A percentile compares a stretch with the other conserved stretches of the same genome.
These are phyloP conservation scores for Zygosaccharomyces kombuchaensis DNA, from an alignment of 805 yeast species.

Conservation along the genomic window DNA sequence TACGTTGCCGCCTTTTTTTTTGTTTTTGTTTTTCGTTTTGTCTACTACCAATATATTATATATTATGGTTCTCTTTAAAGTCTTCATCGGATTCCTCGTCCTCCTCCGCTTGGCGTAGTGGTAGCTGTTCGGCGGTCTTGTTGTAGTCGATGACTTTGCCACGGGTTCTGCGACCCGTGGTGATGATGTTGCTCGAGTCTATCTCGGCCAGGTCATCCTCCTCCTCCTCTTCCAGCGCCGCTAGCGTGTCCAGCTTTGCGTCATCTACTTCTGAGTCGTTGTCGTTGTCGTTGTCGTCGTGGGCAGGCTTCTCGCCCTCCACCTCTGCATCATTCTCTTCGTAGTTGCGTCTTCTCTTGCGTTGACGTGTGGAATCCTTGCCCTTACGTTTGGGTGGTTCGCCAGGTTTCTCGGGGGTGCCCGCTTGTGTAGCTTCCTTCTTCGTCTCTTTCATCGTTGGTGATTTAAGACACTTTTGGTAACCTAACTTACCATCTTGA, in stretches of 20 bases:
- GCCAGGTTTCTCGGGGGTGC: neutral
- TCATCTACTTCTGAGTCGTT: slow-evolving; percentile 50
- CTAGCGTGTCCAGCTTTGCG: slow-evolving; percentile 44
- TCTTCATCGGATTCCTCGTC: slow-evolving; percentile 42
- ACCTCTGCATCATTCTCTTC: slow-evolving; percentile 60
- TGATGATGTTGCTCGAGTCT: slow-evolving; percentile 76
- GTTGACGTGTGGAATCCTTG: neutral
- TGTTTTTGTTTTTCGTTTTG: slow-evolving; percentile 11
- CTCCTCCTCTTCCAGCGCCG: slow-evolving; percentile 52
- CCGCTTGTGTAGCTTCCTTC: neutral
- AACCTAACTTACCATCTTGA: neutral
- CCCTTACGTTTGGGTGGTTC: slow-evolving; percentile 15
- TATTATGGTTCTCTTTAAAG: slow-evolving; percentile 20
- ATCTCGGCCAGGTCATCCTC: slow-evolving; percentile 79
- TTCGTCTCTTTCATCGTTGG: slow-evolving; percentile 1
- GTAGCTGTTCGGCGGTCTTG: slow-evolving; percentile 71
- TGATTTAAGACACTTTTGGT: neutral
- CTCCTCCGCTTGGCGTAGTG: slow-evolving; percentile 44
- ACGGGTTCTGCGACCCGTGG: slow-evolving; percentile 84
- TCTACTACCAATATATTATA: slow-evolving; percentile 1
- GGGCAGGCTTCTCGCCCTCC: slow-evolving; percentile 36
- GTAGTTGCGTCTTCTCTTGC: slow-evolving; percentile 45
- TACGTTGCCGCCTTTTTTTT: neutral
- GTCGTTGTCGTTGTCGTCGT: slow-evolving; percentile 35
- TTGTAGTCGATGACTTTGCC: slow-evolving; percentile 83